Base-by-base conservation (phyloP, 2,329 filamentous ascomycete species). In the Aphanocladium album region DNA sequence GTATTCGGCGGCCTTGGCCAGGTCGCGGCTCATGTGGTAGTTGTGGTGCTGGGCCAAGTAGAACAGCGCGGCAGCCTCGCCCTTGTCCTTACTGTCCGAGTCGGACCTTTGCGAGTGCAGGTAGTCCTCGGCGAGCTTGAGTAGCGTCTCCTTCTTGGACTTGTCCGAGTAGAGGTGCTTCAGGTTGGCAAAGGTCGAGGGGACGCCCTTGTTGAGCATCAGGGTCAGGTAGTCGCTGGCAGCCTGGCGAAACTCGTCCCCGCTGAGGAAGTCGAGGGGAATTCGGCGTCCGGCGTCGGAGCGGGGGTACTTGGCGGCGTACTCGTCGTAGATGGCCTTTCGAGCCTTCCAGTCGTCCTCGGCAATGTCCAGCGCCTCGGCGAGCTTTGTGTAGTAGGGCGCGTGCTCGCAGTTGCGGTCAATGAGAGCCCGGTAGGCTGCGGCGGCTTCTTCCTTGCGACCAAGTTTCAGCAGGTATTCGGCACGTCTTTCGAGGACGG, bases 11-110 rank as follows among this genome's bases (percentile, higher is more conserved):
- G 96, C 93, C 76, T 92, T 95, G 61, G 82, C 68, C 25, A 98
- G 82, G 72, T 98, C 86, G 46, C 93, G 91, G 71, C 91, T 96
- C 62, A 91, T 80, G 72, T 89, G 83, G 74, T 96, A 97, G 78
- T 96, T 95, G 81, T 97, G 96, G 76, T 99, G 96, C 71, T 98
- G 95, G 9, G 93, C 93, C 58, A 99, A 84, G 79, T 96, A 99
- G 75, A 96, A 98, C 54, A 93, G 84, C 16, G 90, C 90, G 1
- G 93, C 90, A 16, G 90, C 84, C 68, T 89, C 82, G 71, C 93
- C 93, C 68, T 82, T 83, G 60, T 76, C 74, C 65, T 74, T 75
- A 59, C 73, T 75, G 57, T 76, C 71, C 56, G 76, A 72, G 66
- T 84, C 80, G 41, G 79, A 77, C 57, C 84, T 73, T 64, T 80